A percentile compares a stretch with the other conserved stretches of the same genome.
Evolutionary conservation across 1,284 basidiomycete genomes (phyloP).

Genomic region (Rhodotorula mucilaginosa): DNA sequence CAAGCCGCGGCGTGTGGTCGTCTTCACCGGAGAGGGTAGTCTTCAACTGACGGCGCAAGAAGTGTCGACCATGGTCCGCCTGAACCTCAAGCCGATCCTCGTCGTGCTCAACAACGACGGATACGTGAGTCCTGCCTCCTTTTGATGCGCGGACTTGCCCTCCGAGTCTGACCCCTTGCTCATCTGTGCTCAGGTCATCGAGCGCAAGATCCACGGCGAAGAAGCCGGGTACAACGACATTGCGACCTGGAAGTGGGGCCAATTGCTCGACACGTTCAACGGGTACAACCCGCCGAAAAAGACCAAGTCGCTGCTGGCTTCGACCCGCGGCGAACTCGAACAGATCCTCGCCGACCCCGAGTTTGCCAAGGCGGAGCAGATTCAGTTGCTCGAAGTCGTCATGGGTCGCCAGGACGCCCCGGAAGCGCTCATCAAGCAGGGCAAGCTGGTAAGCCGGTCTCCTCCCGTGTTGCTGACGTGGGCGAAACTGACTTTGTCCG

Average conservation of each 20-base stretch:
- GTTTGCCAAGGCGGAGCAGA: conserved; percentile 62
- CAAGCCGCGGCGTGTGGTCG: conserved; percentile 60
- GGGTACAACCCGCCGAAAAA: conserved; percentile 55
- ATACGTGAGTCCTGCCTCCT: conserved; percentile 52
- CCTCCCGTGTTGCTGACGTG: not conserved
- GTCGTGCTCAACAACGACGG: conserved; percentile 88
- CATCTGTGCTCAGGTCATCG: conserved; percentile 59
- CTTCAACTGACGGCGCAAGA: conserved; percentile 56
- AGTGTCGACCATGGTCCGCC: conserved; percentile 68
- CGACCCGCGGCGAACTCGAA: conserved; percentile 63
- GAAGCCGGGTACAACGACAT: conserved; percentile 53
- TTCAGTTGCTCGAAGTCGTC: conserved; percentile 74
- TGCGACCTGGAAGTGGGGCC: conserved; percentile 48
- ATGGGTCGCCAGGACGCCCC: conserved; percentile 75
- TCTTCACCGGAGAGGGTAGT: conserved; percentile 78
- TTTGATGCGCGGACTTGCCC: too few relatives aligned
- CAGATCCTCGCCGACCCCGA: conserved; percentile 59
- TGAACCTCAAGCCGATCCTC: conserved; percentile 68
- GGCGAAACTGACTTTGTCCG: not conserved
- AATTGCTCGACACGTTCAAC: conserved; percentile 41
- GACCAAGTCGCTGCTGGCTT: conserved; percentile 61
- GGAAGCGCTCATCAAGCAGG: conserved; percentile 58
- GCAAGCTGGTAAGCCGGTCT: conserved; percentile 50
- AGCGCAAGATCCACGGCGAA: conserved; percentile 72
- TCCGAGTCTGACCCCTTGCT: not conserved